Conservation (phyloP, 2,329 filamentous ascomycete genomes). For the Talaromyces sp. region DNA sequence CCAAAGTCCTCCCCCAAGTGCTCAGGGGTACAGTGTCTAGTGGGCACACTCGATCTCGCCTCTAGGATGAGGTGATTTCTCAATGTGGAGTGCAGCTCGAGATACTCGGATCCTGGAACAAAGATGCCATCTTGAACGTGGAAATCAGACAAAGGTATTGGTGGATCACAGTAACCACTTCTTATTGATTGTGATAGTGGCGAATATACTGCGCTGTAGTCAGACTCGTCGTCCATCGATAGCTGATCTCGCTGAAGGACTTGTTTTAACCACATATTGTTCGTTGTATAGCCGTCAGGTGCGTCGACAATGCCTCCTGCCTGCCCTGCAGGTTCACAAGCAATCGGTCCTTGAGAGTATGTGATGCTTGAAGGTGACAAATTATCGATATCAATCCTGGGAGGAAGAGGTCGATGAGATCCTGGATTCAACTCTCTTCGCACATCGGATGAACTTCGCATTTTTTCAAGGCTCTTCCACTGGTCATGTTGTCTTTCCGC, state of each 20-base stretch:
- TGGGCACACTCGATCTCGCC: slow-evolving; percentile 1
- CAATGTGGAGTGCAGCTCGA: slow-evolving; percentile 5
- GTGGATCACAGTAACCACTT: neutral
- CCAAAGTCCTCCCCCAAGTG: neutral
- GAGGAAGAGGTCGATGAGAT: neutral
- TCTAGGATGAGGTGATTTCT: slow-evolving; percentile 11
- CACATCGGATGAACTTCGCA: neutral
- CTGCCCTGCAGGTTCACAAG: neutral
- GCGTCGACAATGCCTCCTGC: neutral
- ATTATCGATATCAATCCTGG: neutral
- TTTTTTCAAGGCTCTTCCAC: neutral
- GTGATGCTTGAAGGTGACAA: neutral
- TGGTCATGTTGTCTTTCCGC: neutral
- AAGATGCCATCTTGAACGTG: slow-evolving; percentile 4
- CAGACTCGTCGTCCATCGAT: neutral
- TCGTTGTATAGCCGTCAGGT: neutral
- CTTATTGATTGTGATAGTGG: neutral
- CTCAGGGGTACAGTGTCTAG: neutral
- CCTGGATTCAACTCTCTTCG: neutral
- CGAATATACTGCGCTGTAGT: neutral
- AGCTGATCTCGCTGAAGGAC: neutral
- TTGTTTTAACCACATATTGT: neutral
- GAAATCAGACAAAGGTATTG: neutral
- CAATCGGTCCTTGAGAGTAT: neutral
- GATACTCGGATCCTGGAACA: slow-evolving; percentile 5